These are phyloP conservation scores for Arctostaphylos glauca DNA, from an alignment of 148 eudicot genomes.

Conservation along the genomic window DNA sequence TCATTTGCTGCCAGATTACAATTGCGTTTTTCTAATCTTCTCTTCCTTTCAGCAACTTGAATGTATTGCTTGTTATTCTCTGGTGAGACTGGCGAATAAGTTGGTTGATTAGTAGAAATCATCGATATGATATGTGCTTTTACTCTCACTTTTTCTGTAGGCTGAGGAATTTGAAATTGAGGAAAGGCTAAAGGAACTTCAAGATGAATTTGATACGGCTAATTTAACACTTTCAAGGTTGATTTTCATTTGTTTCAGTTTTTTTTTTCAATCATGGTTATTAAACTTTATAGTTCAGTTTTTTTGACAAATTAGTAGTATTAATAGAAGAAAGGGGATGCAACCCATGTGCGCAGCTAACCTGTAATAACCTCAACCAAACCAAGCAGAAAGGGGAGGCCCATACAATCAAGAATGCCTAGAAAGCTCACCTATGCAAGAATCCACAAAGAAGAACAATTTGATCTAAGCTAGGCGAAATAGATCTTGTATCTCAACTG, in stretches of 20 bases:
- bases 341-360: background rate
- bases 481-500: background rate
- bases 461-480: background rate
- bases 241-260: background rate
- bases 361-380: background rate
- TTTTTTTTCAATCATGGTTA: background rate
- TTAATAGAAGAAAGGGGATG: background rate
- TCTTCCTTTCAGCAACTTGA: conserved; percentile 4
- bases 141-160: conserved; percentile 33
- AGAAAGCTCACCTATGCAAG: background rate
- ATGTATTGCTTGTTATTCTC: background rate
- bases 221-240: conserved; percentile 52
- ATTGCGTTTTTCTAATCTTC: background rate
- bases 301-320: background rate
- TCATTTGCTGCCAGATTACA: background rate
- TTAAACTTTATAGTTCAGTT: background rate
- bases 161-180: conserved; percentile 83
- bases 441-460: background rate
- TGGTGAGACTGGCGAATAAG: background rate
- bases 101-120: background rate
- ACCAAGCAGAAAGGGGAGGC: background rate
- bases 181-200: conserved; percentile 60
- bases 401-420: background rate
- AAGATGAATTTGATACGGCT: conserved; percentile 47
- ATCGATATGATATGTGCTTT: background rate